phyloP scores from a whole-genome alignment of 257 asterid species.

The Osmanthus fragrans region DNA sequence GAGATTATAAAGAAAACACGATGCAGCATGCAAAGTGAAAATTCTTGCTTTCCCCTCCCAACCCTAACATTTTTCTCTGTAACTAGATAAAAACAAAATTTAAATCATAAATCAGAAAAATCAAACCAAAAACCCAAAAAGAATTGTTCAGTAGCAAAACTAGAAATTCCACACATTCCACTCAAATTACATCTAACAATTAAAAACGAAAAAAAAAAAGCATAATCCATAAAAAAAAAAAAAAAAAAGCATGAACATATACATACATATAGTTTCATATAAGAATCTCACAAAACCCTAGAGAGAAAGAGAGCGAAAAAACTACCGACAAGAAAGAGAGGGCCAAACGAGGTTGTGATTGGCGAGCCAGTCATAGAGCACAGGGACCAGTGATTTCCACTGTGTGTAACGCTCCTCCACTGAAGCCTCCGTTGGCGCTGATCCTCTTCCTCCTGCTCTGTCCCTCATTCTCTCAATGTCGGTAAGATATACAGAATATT shows the following conservation, averaged over 20 bases:
- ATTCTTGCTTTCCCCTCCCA: no score
- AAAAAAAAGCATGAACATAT: not conserved
- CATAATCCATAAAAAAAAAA: not conserved
- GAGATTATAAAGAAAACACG: no score
- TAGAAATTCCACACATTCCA: not conserved
- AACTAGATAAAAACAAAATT: no score
- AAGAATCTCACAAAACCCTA: not conserved
- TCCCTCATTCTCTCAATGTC: no score
- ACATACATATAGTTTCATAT: not conserved
- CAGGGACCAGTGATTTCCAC: slow-evolving; percentile 56
- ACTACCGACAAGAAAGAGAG: slow-evolving; percentile 58
- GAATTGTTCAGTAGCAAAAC: not conserved
- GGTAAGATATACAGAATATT: no score
- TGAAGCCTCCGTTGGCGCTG: no score
- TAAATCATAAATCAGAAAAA: not conserved
- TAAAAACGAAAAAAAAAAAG: not conserved
- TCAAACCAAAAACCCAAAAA: not conserved
- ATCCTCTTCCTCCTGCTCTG: no score
- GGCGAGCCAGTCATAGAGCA: slow-evolving; percentile 60
- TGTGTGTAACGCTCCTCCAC: slow-evolving; percentile 29
- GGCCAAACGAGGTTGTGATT: slow-evolving; percentile 65
- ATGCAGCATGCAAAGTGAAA: no score
- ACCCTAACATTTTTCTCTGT: no score
- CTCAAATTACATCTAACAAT: not conserved
- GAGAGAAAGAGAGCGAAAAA: not conserved